Evolutionary conservation across 1,139 yeast species (phyloP).

Genomic region (Candida smagusa): DNA sequence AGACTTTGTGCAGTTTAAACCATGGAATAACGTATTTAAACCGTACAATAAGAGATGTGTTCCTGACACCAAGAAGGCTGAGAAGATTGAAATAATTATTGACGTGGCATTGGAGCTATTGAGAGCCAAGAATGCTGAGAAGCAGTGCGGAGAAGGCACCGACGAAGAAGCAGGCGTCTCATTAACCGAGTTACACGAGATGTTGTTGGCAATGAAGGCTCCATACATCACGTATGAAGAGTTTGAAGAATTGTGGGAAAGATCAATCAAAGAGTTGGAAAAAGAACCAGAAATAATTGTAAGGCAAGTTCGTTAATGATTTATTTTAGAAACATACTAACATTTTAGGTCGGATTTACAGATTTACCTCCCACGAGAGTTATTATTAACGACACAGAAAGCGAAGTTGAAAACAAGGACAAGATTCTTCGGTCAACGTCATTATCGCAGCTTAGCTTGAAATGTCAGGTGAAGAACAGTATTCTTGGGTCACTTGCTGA

Average conservation of each 20-base stretch:
- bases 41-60: slow-evolving; percentile 65
- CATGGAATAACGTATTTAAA: slow-evolving; percentile 51
- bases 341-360: slow-evolving; percentile 31
- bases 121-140: slow-evolving; percentile 65
- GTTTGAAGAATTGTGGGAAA: slow-evolving; percentile 77
- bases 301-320: slow-evolving; percentile 64
- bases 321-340: slow-evolving; percentile 14
- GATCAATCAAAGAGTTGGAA: slow-evolving; percentile 61
- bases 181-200: slow-evolving; percentile 53
- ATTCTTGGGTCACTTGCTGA: slow-evolving; percentile 46
- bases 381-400: slow-evolving; percentile 33
- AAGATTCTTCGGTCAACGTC: slow-evolving; percentile 71
- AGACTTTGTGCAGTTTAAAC: slow-evolving; percentile 56
- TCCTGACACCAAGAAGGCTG: slow-evolving; percentile 74
- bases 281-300: slow-evolving; percentile 76
- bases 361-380: slow-evolving; percentile 18
- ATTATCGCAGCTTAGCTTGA: slow-evolving; percentile 58
- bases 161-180: slow-evolving; percentile 50
- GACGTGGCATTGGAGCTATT: slow-evolving; percentile 65
- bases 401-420: slow-evolving; percentile 32
- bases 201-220: slow-evolving; percentile 55
- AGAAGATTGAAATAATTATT: slow-evolving; percentile 64
- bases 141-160: slow-evolving; percentile 56
- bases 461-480: slow-evolving; percentile 58
- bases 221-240: slow-evolving; percentile 65